phyloP scores from a whole-genome alignment of 1,284 basidiomycete genomes.

The Ceratobasidium sp. region DNA sequence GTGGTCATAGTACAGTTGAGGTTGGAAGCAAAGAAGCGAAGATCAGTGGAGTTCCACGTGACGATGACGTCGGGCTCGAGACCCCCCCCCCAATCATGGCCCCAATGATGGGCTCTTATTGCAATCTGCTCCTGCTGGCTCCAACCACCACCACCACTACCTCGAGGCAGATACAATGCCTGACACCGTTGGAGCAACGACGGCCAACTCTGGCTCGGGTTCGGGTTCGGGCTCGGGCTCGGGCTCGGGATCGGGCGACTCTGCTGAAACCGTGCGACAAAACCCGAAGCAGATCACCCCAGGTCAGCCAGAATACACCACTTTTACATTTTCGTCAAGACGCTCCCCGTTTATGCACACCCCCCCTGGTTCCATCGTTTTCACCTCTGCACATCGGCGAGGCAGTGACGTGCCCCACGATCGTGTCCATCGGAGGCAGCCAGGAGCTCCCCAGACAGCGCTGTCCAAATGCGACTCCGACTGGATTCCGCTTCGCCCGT shows the following conservation, averaged over 20 bases:
- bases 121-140: neutral
- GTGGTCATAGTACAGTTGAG: neutral
- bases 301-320: constrained; percentile 1
- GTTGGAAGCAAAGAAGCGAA: constrained; percentile 10
- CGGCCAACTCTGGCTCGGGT: constrained; percentile 5
- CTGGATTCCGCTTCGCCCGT: constrained; percentile 29
- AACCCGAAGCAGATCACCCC: neutral
- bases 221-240: constrained; percentile 28
- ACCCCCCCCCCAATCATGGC: neutral
- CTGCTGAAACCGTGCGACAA: constrained; percentile 26
- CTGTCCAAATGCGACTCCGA: neutral
- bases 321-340: constrained; percentile 40
- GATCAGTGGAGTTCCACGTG: constrained; percentile 8
- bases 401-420: constrained; percentile 8
- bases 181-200: neutral
- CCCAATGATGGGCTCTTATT: neutral
- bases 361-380: constrained; percentile 20
- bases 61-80: constrained; percentile 10
- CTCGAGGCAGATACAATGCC: constrained; percentile 6
- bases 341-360: constrained; percentile 33
- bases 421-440: constrained; percentile 20
- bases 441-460: neutral
- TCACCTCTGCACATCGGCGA: neutral
- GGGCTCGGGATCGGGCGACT: constrained; percentile 17
- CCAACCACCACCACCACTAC: constrained; percentile 23